A percentile compares a stretch with the other conserved stretches of the same genome.
Evolutionary conservation across 202 grass and related monocot genomes (phyloP).

Genomic region (Hordeum pubiflorum): DNA sequence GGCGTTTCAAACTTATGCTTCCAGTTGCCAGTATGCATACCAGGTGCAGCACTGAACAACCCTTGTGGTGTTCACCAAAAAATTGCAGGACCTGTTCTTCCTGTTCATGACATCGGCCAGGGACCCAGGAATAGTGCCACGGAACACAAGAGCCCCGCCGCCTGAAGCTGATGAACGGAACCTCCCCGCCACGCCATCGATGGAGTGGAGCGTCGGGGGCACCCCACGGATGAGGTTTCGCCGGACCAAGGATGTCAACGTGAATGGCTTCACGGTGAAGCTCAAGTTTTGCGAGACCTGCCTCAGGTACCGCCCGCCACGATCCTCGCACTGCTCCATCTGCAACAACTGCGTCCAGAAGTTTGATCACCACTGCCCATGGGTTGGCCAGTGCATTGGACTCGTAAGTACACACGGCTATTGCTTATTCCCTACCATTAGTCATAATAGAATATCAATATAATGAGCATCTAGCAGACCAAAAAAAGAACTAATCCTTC

Average conservation of each 20-base stretch:
- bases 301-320: constrained; percentile 44
- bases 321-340: constrained; percentile 66
- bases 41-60: neutral
- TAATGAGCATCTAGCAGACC: neutral
- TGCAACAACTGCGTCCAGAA: constrained; percentile 72
- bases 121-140: constrained; percentile 59
- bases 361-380: constrained; percentile 72
- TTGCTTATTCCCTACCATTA: neutral
- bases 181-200: constrained; percentile 26
- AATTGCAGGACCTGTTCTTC: constrained; percentile 48
- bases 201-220: constrained; percentile 53
- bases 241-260: constrained; percentile 27
- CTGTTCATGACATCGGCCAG: constrained; percentile 44
- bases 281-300: constrained; percentile 72
- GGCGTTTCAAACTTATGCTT: neutral
- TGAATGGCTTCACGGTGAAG: constrained; percentile 44
- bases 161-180: constrained; percentile 17
- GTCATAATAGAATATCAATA: neutral
- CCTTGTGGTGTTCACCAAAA: neutral
- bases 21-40: neutral
- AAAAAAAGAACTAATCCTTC: neutral
- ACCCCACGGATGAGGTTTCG: constrained; percentile 46
- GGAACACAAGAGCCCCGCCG: constrained; percentile 44
- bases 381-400: constrained; percentile 80
- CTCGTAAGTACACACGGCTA: constrained; percentile 37